These are phyloP conservation scores for Thozetella sp. DNA, from an alignment of 495 filamentous ascomycete genomes.

Conservation along the genomic window DNA sequence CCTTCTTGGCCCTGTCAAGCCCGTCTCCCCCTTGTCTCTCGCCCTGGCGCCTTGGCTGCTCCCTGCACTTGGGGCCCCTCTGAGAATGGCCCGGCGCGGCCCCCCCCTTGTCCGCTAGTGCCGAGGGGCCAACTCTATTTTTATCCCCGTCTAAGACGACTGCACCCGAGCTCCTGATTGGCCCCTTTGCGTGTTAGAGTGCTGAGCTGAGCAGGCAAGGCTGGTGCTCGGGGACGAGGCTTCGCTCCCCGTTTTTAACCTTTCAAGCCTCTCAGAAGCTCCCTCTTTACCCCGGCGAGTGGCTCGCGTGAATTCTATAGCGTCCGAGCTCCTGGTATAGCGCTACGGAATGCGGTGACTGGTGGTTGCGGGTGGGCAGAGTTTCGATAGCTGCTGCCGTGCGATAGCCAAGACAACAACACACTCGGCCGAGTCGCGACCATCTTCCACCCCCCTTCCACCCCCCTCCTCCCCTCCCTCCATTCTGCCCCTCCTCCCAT, in stretches of 20 bases:
- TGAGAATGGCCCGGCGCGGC: too few species aligned
- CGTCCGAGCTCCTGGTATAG: neutral
- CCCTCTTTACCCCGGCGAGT: neutral
- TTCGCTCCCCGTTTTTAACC: conserved; percentile 16
- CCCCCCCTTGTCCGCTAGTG: too few species aligned
- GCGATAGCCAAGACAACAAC: too few species aligned
- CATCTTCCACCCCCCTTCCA: too few species aligned
- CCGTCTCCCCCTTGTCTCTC: neutral
- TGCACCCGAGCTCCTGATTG: neutral
- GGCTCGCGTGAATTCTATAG: neutral
- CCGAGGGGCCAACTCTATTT: conserved; percentile 1
- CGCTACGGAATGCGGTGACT: too few species aligned
- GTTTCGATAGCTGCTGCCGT: too few species aligned
- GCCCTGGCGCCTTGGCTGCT: neutral
- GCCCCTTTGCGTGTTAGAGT: neutral
- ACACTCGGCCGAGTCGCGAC: too few species aligned
- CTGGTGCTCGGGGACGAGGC: conserved; percentile 8
- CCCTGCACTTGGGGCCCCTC: too few species aligned
- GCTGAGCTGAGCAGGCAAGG: conserved; percentile 6
- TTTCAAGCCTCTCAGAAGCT: neutral
- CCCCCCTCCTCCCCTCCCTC: too few species aligned
- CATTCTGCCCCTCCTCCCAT: too few species aligned
- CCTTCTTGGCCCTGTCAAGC: too few species aligned
- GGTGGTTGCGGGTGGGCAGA: too few species aligned
- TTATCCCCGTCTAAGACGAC: neutral